Conservation (phyloP, 2,329 filamentous ascomycete species). For the Neurospora sp. region DNA sequence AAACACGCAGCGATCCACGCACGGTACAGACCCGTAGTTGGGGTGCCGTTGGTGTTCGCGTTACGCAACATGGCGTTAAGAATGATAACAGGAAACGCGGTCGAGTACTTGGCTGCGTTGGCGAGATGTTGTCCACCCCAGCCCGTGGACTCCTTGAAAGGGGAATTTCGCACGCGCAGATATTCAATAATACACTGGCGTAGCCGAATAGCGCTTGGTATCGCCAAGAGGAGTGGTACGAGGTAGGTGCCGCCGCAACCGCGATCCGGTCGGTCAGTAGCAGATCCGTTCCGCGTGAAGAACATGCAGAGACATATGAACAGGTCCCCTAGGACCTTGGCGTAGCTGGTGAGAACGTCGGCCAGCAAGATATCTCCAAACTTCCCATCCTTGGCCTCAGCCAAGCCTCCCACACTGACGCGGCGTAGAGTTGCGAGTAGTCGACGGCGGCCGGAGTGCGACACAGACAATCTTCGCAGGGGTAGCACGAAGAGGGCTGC, state of each 20-base stretch:
- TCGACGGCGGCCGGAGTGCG: slow-evolving; percentile 61
- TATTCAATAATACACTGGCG: slow-evolving; percentile 91
- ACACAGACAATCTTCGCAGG: slow-evolving; percentile 50
- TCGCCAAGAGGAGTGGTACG: slow-evolving; percentile 74
- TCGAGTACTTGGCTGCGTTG: slow-evolving; percentile 93
- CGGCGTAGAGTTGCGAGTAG: slow-evolving; percentile 69
- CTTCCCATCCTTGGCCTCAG: slow-evolving; percentile 78
- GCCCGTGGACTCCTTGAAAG: slow-evolving; percentile 45
- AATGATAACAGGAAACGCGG: slow-evolving; percentile 83
- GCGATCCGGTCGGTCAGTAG: slow-evolving; percentile 73
- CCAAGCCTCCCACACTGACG: slow-evolving; percentile 75
- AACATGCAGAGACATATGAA: slow-evolving; percentile 92
- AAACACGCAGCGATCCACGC: slow-evolving; percentile 64
- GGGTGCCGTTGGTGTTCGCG: slow-evolving; percentile 24
- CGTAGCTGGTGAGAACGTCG: slow-evolving; percentile 89
- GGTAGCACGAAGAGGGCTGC: slow-evolving; percentile 64
- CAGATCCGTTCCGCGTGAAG: slow-evolving; percentile 58
- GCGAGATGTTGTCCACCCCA: slow-evolving; percentile 83
- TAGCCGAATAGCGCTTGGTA: slow-evolving; percentile 78
- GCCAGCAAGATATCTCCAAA: slow-evolving; percentile 91
- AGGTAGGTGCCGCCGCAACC: slow-evolving; percentile 69
- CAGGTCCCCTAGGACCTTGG: slow-evolving; percentile 82
- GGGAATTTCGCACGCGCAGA: slow-evolving; percentile 54
- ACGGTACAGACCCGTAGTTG: slow-evolving; percentile 33
- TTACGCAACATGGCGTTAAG: slow-evolving; percentile 65